phyloP scores from a whole-genome alignment of 2,329 filamentous ascomycete species.

The Teratosphaeriaceae sp. region DNA sequence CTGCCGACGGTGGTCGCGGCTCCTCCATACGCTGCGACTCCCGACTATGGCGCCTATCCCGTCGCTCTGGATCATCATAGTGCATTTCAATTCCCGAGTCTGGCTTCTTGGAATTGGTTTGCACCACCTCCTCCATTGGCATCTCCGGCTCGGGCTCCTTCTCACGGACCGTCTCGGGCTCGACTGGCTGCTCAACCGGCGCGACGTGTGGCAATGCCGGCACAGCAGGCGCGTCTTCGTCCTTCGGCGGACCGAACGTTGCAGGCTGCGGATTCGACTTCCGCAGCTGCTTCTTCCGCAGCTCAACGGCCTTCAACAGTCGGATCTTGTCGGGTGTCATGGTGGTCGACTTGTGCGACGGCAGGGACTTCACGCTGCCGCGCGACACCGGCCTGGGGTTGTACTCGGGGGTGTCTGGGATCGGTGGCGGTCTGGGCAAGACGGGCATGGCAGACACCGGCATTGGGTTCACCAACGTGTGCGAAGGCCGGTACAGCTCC shows the following conservation, averaged over 20 bases:
- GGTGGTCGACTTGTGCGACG: conserved; percentile 31
- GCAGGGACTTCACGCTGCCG: conserved; percentile 37
- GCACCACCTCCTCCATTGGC: conserved; percentile 5
- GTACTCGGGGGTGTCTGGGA: conserved; percentile 28
- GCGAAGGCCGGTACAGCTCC: conserved; percentile 29
- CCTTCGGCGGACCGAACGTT: conserved; percentile 4
- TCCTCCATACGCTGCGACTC: background rate
- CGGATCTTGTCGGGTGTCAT: conserved; percentile 86
- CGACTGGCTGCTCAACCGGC: conserved; percentile 15
- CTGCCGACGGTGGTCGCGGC: background rate
- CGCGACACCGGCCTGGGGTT: conserved; percentile 28
- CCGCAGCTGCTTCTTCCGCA: conserved; percentile 72
- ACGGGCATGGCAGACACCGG: background rate
- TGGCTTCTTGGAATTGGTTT: conserved; percentile 35
- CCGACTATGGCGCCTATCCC: background rate
- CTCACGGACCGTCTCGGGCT: background rate
- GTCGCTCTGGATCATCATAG: conserved; percentile 13
- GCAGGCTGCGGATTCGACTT: conserved; percentile 19
- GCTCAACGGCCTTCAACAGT: conserved; percentile 87
- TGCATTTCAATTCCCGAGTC: conserved; percentile 54
- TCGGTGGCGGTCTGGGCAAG: conserved; percentile 26
- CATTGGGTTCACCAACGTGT: conserved; percentile 16
- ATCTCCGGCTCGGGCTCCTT: background rate
- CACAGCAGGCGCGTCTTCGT: conserved; percentile 12
- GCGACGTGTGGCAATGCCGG: conserved; percentile 4